Evolutionary conservation across 768 basidiomycete genomes (phyloP).

Genomic region (Fomitopsis pulvina): DNA sequence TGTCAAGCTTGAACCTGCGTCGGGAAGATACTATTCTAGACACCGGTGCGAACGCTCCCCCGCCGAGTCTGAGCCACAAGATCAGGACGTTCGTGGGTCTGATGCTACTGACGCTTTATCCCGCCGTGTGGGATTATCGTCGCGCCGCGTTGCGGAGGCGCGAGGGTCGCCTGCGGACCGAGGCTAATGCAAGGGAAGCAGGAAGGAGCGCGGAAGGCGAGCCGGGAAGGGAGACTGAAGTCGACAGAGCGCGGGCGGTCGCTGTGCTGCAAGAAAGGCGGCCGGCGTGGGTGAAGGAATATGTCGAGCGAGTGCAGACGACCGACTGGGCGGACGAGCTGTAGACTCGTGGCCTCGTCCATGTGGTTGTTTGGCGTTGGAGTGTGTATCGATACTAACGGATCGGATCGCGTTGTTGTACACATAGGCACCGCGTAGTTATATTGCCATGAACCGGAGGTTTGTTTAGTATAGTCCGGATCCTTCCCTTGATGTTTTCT

Average conservation of each 20-base stretch:
- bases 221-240: constrained; percentile 20
- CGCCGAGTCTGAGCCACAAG: constrained; percentile 47
- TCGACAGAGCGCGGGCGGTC: constrained; percentile 30
- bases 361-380: not conserved
- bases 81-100: constrained; percentile 46
- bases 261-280: constrained; percentile 43
- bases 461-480: not conserved
- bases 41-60: constrained; percentile 21
- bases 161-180: constrained; percentile 63
- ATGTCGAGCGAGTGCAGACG: constrained; percentile 55
- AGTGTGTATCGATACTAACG: not conserved
- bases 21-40: constrained; percentile 47
- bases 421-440: not conserved
- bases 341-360: constrained; percentile 24
- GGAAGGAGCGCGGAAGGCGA: constrained; percentile 15
- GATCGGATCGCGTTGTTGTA: not conserved
- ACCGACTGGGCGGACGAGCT: constrained; percentile 69
- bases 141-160: constrained; percentile 49
- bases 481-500: no score
- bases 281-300: constrained; percentile 56
- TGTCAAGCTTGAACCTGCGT: constrained; percentile 53
- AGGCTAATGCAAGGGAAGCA: constrained; percentile 39
- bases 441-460: not conserved
- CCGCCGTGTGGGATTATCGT: constrained; percentile 69
- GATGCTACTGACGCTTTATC: constrained; percentile 57